Base-by-base conservation (phyloP, 1,284 basidiomycete genomes). In the Gastroboletus turbinatus region DNA sequence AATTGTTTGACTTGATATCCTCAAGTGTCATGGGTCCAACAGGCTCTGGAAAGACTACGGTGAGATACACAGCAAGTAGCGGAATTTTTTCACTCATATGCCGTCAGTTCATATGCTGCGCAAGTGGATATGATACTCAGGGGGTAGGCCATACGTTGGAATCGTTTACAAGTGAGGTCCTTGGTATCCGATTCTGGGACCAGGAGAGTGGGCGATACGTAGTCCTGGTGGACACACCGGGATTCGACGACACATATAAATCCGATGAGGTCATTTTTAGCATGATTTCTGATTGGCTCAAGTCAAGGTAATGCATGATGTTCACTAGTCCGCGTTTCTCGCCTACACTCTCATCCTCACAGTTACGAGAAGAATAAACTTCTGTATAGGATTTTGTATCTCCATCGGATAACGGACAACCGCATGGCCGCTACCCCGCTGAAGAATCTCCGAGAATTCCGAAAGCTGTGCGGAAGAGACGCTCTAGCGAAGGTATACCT, bases 361-460 rank as follows among this genome's bases (percentile, higher is more conserved):
- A 80, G 76, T 32, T 71, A 76, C 52, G 58, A 70, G 36, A 60
- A 66, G 19, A 64, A 67, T 46, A 55, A 53, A 23, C 48, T 67
- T 29, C 64, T 82, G 4, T 69, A 73, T 17, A 79, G 78, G 0
- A 69, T 82, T 44, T 68, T 82, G 19, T 82, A 81, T 62, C 64
- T 80, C 2, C n/a, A n/a, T n/a, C n/a, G n/a, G n/a, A n/a, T n/a
- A n/a, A n/a, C n/a, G n/a, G n/a, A n/a, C n/a, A n/a, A n/a, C n/a
- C n/a, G n/a, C n/a, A n/a, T n/a, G n/a, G n/a, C n/a, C n/a, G n/a
- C n/a, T n/a, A n/a, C n/a, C n/a, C n/a, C n/a, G n/a, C n/a, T n/a
- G n/a, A n/a, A n/a, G n/a, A n/a, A n/a, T n/a, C n/a, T n/a, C n/a
- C n/a, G n/a, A n/a, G n/a, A n/a, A n/a, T n/a, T n/a, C n/a, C n/a